A percentile compares a stretch with the other conserved stretches of the same genome.
Conservation (phyloP, 2,329 filamentous ascomycete genomes). For the Hypoxylon sp. region DNA sequence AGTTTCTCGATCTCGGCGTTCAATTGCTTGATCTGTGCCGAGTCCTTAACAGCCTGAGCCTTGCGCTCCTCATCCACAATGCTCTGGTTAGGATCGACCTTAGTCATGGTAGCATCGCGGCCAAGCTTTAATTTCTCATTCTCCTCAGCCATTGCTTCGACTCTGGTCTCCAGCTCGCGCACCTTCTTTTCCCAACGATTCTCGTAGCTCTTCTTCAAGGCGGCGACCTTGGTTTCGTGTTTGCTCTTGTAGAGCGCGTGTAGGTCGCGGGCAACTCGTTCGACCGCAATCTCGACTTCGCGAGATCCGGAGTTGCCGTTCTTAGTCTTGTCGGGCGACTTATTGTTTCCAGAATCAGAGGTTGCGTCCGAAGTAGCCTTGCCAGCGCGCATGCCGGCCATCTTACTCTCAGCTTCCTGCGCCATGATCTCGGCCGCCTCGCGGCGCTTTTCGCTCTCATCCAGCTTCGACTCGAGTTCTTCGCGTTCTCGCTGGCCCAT, state of each 20-base stretch:
- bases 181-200: constrained; percentile 90
- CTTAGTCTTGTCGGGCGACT: constrained; percentile 57
- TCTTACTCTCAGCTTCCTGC: constrained; percentile 80
- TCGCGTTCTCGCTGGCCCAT: constrained; percentile 84
- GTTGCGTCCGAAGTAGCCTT: constrained; percentile 59
- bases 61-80: constrained; percentile 65
- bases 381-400: constrained; percentile 78
- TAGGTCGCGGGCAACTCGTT: constrained; percentile 93
- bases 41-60: constrained; percentile 71
- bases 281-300: constrained; percentile 86
- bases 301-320: constrained; percentile 54
- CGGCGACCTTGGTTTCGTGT: constrained; percentile 94
- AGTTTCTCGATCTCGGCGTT: constrained; percentile 82
- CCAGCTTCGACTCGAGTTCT: constrained; percentile 78
- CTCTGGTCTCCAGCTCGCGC: constrained; percentile 78
- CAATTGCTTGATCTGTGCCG: constrained; percentile 75
- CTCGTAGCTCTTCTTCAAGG: constrained; percentile 88
- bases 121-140: constrained; percentile 79
- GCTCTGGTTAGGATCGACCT: constrained; percentile 62
- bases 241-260: constrained; percentile 96
- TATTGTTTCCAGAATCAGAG: constrained; percentile 43
- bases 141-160: constrained; percentile 77
- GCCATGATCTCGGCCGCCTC: constrained; percentile 81
- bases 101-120: constrained; percentile 74
- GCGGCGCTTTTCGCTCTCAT: constrained; percentile 80